Conservation (phyloP, 768 basidiomycete species). For the Pulveroboletus sp. region DNA sequence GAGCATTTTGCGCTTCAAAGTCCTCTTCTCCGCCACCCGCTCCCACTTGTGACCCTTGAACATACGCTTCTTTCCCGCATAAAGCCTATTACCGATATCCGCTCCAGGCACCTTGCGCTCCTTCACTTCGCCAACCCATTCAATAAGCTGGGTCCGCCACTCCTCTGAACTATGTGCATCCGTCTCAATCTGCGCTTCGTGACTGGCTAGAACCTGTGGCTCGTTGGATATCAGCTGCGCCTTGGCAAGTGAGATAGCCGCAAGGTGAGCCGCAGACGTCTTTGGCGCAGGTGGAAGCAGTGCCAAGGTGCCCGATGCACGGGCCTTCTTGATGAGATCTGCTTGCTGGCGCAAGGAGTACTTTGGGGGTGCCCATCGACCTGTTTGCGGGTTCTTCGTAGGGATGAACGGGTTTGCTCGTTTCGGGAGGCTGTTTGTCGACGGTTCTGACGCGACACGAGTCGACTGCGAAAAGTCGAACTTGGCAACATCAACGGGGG, state of each 20-base stretch:
- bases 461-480: slow-evolving; percentile 18
- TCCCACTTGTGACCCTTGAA: slow-evolving; percentile 95
- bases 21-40: slow-evolving; percentile 45
- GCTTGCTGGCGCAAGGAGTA: slow-evolving; percentile 76
- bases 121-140: slow-evolving; percentile 39
- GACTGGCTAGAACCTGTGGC: background rate
- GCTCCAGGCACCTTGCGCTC: slow-evolving; percentile 43
- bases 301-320: slow-evolving; percentile 45
- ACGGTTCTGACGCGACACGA: background rate
- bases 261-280: slow-evolving; percentile 28
- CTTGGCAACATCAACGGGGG: slow-evolving; percentile 16
- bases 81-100: slow-evolving; percentile 58
- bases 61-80: slow-evolving; percentile 76
- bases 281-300: slow-evolving; percentile 71
- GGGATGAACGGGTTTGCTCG: slow-evolving; percentile 67
- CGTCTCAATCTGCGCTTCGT: background rate
- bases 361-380: slow-evolving; percentile 63
- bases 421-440: slow-evolving; percentile 16
- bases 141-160: slow-evolving; percentile 28
- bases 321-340: slow-evolving; percentile 71
- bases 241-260: slow-evolving; percentile 17
- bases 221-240: slow-evolving; percentile 8
- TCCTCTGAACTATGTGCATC: background rate
- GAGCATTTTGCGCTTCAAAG: slow-evolving; percentile 47
- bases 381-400: slow-evolving; percentile 51